Percentiles rank a stretch among this genome's conserved stretches.
phyloP scores from a whole-genome alignment of 2,329 filamentous ascomycete species.

The Neofusicoccum parvum region DNA sequence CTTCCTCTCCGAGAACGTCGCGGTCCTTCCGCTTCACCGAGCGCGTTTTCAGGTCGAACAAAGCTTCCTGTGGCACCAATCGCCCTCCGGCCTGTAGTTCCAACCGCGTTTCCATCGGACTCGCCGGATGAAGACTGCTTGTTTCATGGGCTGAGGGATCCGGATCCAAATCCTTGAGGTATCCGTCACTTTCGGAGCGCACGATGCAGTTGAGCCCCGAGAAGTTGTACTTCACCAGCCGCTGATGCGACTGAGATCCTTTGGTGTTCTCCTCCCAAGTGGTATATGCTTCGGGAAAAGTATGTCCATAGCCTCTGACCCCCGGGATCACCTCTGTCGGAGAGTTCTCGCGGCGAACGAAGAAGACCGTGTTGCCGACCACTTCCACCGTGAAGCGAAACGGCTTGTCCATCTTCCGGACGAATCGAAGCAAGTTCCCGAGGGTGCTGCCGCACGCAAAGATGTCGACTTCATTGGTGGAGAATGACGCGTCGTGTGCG shows the following conservation, averaged over 20 bases:
- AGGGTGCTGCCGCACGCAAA: constrained; percentile 64
- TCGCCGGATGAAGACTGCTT: no score
- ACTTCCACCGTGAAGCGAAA: constrained; percentile 64
- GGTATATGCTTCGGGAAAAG: constrained; percentile 68
- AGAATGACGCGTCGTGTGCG: constrained; percentile 39
- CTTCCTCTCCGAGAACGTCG: constrained; percentile 41
- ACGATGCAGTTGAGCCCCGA: constrained; percentile 55
- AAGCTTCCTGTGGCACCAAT: constrained; percentile 43
- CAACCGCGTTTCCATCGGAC: constrained; percentile 23
- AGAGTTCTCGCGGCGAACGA: constrained; percentile 63
- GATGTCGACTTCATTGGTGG: constrained; percentile 51
- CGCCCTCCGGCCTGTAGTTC: constrained; percentile 28
- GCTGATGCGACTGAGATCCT: constrained; percentile 63
- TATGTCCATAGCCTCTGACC: constrained; percentile 65
- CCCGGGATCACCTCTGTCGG: constrained; percentile 58
- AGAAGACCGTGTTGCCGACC: constrained; percentile 61
- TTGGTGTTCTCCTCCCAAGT: constrained; percentile 60
- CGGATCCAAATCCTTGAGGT: constrained; percentile 34
- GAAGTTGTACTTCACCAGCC: constrained; percentile 62
- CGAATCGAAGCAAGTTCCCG: constrained; percentile 63
- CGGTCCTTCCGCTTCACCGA: constrained; percentile 36
- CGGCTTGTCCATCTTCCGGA: constrained; percentile 44
- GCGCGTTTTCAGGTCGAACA: constrained; percentile 58
- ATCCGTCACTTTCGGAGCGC: constrained; percentile 63
- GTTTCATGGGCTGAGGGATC: background rate